These are phyloP conservation scores for Hypoxylon sp. DNA, from an alignment of 2,329 filamentous ascomycete genomes.

Conservation along the genomic window DNA sequence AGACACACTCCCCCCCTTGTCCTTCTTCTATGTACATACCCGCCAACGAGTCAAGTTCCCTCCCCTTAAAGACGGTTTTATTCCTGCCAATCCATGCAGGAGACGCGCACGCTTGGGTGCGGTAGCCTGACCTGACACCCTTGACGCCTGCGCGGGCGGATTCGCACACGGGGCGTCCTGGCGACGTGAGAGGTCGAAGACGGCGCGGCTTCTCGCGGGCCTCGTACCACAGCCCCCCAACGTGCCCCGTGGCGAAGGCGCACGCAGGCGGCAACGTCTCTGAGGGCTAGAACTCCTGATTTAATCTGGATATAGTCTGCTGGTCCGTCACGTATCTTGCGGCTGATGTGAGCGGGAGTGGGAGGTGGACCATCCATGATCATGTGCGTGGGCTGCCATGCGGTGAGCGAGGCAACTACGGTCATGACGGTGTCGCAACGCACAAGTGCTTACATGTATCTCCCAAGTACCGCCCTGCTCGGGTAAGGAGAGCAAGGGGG, in stretches of 20 bases:
- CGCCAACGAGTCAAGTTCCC: not conserved
- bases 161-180: constrained; percentile 20
- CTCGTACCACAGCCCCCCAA: constrained; percentile 27
- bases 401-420: constrained; percentile 32
- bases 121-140: constrained; percentile 7
- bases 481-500: not conserved
- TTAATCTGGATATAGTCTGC: constrained; percentile 23
- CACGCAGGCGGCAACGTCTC: not conserved
- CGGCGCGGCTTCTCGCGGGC: constrained; percentile 22
- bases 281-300: constrained; percentile 8
- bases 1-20: constrained; percentile 13
- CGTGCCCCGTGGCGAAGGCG: constrained; percentile 8
- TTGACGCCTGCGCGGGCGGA: constrained; percentile 11
- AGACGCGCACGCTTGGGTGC: not conserved
- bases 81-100: not conserved
- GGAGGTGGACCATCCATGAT: constrained; percentile 30
- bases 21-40: not conserved
- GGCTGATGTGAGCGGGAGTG: constrained; percentile 35
- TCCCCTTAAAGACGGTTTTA: not conserved
- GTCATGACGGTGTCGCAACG: constrained; percentile 30
- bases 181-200: constrained; percentile 19
- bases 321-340: constrained; percentile 20
- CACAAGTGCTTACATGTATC: constrained; percentile 35
- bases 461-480: constrained; percentile 21
- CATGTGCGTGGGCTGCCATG: constrained; percentile 32